Conservation (phyloP, 148 eudicot species). For the Nyssa sinensis region DNA sequence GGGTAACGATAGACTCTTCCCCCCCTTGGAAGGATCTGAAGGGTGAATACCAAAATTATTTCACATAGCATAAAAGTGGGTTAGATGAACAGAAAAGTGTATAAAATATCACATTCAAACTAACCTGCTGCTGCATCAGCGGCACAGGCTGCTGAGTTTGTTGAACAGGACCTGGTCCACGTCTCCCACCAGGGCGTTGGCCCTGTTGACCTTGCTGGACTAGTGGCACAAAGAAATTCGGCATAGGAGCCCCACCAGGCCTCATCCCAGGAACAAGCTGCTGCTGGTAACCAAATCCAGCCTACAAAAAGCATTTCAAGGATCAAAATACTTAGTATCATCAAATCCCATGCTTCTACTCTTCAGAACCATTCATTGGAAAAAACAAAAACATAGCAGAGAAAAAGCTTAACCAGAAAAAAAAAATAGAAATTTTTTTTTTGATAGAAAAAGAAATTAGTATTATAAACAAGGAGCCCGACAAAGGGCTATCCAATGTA, state of each 20-base stretch:
- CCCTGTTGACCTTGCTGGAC: conserved; percentile 87
- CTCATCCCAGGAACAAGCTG: conserved; percentile 95
- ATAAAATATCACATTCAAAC: conserved; percentile 1
- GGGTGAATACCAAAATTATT: neutral
- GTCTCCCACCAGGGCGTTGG: conserved; percentile 80
- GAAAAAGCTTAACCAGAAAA: too few species aligned
- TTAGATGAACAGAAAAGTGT: too few species aligned
- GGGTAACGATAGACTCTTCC: conserved; percentile 85
- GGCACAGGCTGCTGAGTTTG: conserved; percentile 82
- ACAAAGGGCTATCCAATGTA: too few species aligned
- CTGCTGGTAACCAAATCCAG: conserved; percentile 96
- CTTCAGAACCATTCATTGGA: neutral
- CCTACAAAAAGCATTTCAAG: conserved; percentile 51
- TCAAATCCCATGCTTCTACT: neutral
- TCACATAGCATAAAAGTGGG: neutral
- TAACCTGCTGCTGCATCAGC: conserved; percentile 80
- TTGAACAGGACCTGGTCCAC: conserved; percentile 66
- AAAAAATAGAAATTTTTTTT: too few species aligned
- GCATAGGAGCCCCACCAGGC: conserved; percentile 81
- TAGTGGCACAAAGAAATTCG: conserved; percentile 72
- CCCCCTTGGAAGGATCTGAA: conserved; percentile 85
- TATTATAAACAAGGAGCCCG: too few species aligned
- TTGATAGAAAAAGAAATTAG: too few species aligned
- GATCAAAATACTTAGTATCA: too few species aligned
- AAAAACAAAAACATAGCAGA: too few species aligned